Conservation (phyloP, 1,284 basidiomycete genomes). For the Neonothopanus nambi region DNA sequence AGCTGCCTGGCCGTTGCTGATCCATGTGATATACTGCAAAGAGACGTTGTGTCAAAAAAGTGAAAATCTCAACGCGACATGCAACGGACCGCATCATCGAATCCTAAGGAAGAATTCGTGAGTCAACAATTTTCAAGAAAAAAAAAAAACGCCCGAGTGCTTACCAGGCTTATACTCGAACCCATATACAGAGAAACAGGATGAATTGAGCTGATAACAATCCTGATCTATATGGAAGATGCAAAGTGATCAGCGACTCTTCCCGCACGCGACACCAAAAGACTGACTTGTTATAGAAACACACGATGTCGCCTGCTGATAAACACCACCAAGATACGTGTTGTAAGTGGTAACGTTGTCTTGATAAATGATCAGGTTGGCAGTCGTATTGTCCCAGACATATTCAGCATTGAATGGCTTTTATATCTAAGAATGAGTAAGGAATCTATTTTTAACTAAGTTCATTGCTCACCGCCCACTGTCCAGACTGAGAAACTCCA, state of each 20-base stretch:
- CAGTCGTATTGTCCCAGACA: constrained; percentile 11
- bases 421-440: not conserved
- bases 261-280: not conserved
- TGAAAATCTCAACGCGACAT: not conserved
- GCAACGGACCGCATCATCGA: constrained; percentile 2
- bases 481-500: constrained; percentile 60
- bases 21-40: constrained; percentile 68
- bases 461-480: constrained; percentile 52
- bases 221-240: constrained; percentile 1
- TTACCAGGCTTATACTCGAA: constrained; percentile 15
- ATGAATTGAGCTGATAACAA: constrained; percentile 6
- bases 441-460: not conserved
- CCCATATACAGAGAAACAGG: constrained; percentile 9
- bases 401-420: constrained; percentile 15
- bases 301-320: constrained; percentile 13
- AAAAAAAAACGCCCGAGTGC: not conserved
- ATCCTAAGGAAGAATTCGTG: constrained; percentile 1
- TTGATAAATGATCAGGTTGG: constrained; percentile 11
- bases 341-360: constrained; percentile 4
- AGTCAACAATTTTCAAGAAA: not conserved
- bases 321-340: constrained; percentile 10
- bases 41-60: not conserved
- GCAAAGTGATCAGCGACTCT: not conserved
- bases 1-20: constrained; percentile 52
- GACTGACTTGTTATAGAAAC: constrained; percentile 2